Evolutionary conservation across 768 basidiomycete genomes (phyloP), one percentile per base, ranked within the genome.

Genomic region (Russula brevipes): DNA sequence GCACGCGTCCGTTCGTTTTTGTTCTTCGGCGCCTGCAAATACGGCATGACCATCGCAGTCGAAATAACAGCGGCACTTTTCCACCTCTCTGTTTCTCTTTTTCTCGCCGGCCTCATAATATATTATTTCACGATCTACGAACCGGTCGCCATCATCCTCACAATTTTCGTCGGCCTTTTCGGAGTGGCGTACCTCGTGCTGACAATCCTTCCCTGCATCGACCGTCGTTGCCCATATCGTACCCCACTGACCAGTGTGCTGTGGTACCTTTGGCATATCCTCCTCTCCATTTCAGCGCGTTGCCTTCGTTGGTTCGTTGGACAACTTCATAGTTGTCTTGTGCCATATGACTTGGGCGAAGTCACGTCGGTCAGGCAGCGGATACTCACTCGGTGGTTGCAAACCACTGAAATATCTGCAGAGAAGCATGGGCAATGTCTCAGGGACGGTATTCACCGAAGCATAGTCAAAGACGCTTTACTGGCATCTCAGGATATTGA

Each of bases 11-110:
- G 76, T 31, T 54, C 57, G 14, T 54, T 42, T 50, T 73, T 79
- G 8, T 81, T 75, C 63, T 70, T 74, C 47, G 78, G 78, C 36
- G 65, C 80, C 35, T 72, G 72, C 33, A 70, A 66, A 35, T 82
- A 78, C 66, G 67, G 69, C 8, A 75, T 82, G 70, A 68, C 73
- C 6, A 66, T 72, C 1, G 69, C 81, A 17, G 76, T 81, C 5
- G 75, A 77, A 31, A 63, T 71, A 16, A 76, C 81, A 17, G 80
- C 80, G 1, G 70, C 77, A 30, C 75, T 82, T 10, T 75, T 83
- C 19, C 82, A 83, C 65, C 70, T 78, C 10, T 79, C 81, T 4
- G 71, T 82, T 14, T 74, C 79, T 35, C 71, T 82, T 6, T 82
- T 83, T 69, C 76, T 84, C 68, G 75, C 76, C 44, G 78, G 80